Evolutionary conservation across 805 yeast species (phyloP).

Genomic region (Candida multigemmis): DNA sequence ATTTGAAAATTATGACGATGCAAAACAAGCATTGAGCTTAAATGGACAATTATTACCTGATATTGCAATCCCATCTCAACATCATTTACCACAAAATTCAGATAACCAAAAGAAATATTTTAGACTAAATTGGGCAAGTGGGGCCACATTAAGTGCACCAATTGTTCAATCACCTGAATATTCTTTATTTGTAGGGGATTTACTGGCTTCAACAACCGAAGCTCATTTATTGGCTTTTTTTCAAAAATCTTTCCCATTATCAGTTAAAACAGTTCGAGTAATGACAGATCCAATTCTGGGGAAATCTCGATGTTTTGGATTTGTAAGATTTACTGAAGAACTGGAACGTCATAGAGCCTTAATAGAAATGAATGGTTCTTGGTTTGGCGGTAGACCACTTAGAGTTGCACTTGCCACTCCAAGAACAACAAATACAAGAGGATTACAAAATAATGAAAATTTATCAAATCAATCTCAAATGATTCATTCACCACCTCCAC

Average conservation of each 20-base stretch:
- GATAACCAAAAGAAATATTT: slow-evolving; percentile 51
- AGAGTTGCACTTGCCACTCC: slow-evolving; percentile 79
- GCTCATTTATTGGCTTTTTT: slow-evolving; percentile 68
- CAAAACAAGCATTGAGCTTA: slow-evolving; percentile 56
- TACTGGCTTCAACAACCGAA: slow-evolving; percentile 71
- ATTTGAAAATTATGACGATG: slow-evolving; percentile 59
- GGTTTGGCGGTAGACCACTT: slow-evolving; percentile 72
- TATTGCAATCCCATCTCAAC: slow-evolving; percentile 36
- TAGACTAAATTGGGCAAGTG: slow-evolving; percentile 78
- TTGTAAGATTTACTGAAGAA: slow-evolving; percentile 67
- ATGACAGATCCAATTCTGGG: slow-evolving; percentile 83
- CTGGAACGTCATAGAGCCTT: slow-evolving; percentile 61
- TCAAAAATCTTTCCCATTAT: slow-evolving; percentile 51
- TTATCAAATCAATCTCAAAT: not conserved
- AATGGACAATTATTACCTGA: slow-evolving; percentile 63
- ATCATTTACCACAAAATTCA: slow-evolving; percentile 28
- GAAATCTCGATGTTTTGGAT: slow-evolving; percentile 71
- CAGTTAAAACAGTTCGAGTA: slow-evolving; percentile 72
- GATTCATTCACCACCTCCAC: slow-evolving; percentile 1
- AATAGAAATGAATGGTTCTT: slow-evolving; percentile 67
- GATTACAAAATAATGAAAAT: slow-evolving; percentile 2
- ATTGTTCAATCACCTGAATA: slow-evolving; percentile 68
- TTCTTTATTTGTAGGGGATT: slow-evolving; percentile 76
- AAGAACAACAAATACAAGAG: slow-evolving; percentile 25
- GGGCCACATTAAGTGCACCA: slow-evolving; percentile 67